Evolutionary conservation across 371 early-diverging fungal species (phyloP), one percentile per base, ranked within the genome.

Genomic region (Mortierella sp.): DNA sequence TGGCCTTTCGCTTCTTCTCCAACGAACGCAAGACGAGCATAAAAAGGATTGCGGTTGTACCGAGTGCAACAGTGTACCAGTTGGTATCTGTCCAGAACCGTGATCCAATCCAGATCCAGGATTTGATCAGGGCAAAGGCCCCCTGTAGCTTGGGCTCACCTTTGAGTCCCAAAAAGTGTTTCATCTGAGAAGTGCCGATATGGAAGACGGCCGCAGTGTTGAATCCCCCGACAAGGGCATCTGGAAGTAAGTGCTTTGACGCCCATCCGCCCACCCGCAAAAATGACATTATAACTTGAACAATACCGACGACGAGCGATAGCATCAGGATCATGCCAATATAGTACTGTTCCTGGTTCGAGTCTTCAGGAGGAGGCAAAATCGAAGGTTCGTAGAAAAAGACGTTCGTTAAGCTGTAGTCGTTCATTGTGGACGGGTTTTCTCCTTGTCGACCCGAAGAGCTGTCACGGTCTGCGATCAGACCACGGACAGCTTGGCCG

Each of bases 131-230:
- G 4, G 74, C 69, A 57, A 83, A 82, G 4, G 72, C 68, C 1
- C 84, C 83, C 11, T 70, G 67, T 0, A 58, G 43, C 19, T 66
- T 60, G 0, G 84, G 79, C 57, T 66, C 70, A 6, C 58, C 29
- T 43, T 60, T 66, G 61, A 87, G n/a, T 15, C 88, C 88, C 55
- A 86, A 62, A 21, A 86, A 71, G 56, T 81, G 77, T 29, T 84
- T 83, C 43, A 86, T 53, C 56, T 87, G 88, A 12, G 85, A 74
- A 0, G 83, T 81, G 21, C 81, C 81, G n/a, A 87, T 86, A 44
- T 81, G 80, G 26, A 86, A 73, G 53, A 79, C 85, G 1, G 83
- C 77, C 18, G 83, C 86, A 1, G 83, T 80, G 56, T 84, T 86
- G 68, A 86, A 85, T 23, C 84, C 88, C 9, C 74, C 72, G 28